Percentiles rank a stretch among this genome's conserved stretches.
Conservation (phyloP, 2,329 filamentous ascomycete species). For the Byssochlamys sp. region DNA sequence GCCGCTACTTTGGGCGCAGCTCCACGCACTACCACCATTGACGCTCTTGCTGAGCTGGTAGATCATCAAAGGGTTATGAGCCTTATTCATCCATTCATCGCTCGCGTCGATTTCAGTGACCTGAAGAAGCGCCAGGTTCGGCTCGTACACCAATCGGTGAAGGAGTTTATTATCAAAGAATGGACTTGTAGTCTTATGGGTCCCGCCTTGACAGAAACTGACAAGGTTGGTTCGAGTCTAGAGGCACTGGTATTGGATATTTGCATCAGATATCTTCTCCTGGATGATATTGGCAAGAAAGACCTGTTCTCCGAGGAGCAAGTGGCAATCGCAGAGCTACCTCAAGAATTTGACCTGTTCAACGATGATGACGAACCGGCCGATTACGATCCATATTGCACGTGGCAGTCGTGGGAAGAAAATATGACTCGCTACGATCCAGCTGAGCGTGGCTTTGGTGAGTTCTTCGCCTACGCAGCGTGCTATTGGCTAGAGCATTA, state of each 20-base stretch:
- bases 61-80: slow-evolving; percentile 18
- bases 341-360: slow-evolving; percentile 16
- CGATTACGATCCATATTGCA: slow-evolving; percentile 13
- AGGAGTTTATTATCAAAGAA: slow-evolving; percentile 8
- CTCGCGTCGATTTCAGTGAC: slow-evolving; percentile 8
- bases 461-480: slow-evolving; percentile 28
- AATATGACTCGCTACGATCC: slow-evolving; percentile 19
- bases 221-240: slow-evolving; percentile 5
- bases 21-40: slow-evolving; percentile 13
- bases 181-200: background rate
- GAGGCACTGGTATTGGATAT: slow-evolving; percentile 16
- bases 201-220: background rate
- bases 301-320: slow-evolving; percentile 21
- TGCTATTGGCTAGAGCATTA: slow-evolving; percentile 28
- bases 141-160: slow-evolving; percentile 14
- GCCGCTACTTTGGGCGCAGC: slow-evolving; percentile 13
- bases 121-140: slow-evolving; percentile 10
- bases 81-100: slow-evolving; percentile 11
- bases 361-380: slow-evolving; percentile 9
- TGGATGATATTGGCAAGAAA: slow-evolving; percentile 19
- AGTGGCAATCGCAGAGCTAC: slow-evolving; percentile 14
- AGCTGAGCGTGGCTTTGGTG: slow-evolving; percentile 16
- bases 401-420: slow-evolving; percentile 24
- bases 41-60: slow-evolving; percentile 11
- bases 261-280: slow-evolving; percentile 10